A percentile compares a stretch with the other conserved stretches of the same genome.
Evolutionary conservation across 331 rosid genomes (phyloP).

Genomic region (Acacia concinna): DNA sequence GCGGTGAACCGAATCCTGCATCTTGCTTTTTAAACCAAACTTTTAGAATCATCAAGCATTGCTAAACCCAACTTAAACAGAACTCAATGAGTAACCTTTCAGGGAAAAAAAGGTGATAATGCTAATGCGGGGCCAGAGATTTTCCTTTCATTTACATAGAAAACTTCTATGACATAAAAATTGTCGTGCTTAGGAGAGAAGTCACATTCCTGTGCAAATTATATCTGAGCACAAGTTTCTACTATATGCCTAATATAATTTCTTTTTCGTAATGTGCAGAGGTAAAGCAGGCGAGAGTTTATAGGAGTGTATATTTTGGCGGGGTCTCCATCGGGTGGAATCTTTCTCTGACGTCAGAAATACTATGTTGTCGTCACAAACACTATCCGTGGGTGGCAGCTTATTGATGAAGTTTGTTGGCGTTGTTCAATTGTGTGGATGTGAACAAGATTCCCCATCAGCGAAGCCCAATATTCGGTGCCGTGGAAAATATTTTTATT

Average conservation of each 20-base stretch:
- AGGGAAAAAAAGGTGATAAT: background rate
- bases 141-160: background rate
- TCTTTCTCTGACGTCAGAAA: slow-evolving; percentile 23
- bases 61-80: background rate
- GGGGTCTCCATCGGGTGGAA: slow-evolving; percentile 4
- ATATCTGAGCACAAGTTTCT: background rate
- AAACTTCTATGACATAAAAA: background rate
- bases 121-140: background rate
- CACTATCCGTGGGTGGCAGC: slow-evolving; percentile 29
- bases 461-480: slow-evolving; percentile 33
- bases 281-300: background rate
- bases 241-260: background rate
- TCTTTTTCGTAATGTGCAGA: background rate
- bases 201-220: background rate
- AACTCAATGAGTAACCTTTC: background rate
- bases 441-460: slow-evolving; percentile 49
- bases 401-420: slow-evolving; percentile 34
- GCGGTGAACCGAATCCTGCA: slow-evolving; percentile 30
- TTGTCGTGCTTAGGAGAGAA: background rate
- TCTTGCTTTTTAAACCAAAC: slow-evolving; percentile 31
- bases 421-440: slow-evolving; percentile 27
- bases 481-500: slow-evolving; percentile 17
- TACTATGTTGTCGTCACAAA: slow-evolving; percentile 11
- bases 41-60: background rate
- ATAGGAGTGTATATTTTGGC: background rate